A percentile compares a stretch with the other conserved stretches of the same genome.
These are phyloP conservation scores for Phellinidium pouzarii DNA, from an alignment of 1,284 basidiomycete species.

Conservation along the genomic window DNA sequence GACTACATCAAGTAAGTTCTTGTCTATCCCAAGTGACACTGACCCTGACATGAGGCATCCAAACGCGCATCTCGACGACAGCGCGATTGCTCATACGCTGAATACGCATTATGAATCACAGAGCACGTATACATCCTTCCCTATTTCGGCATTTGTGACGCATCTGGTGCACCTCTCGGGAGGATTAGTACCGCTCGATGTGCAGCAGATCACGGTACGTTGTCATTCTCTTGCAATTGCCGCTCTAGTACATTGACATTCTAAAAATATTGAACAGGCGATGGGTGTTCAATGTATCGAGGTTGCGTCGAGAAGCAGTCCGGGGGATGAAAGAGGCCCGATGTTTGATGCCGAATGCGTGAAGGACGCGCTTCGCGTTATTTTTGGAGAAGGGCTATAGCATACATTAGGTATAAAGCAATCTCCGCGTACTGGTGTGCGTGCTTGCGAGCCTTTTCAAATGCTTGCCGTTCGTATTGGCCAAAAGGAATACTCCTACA, in stretches of 20 bases:
- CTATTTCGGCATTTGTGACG: constrained; percentile 71
- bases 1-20: constrained; percentile 71
- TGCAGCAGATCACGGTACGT: constrained; percentile 54
- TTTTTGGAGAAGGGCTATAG: constrained; percentile 28
- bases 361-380: constrained; percentile 39
- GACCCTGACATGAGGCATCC: constrained; percentile 12
- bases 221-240: background rate
- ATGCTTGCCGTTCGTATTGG: too few relatives aligned
- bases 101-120: constrained; percentile 52
- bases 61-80: constrained; percentile 25
- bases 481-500: too few relatives aligned
- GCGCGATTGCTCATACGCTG: constrained; percentile 65
- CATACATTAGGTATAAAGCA: background rate
- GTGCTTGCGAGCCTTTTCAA: too few relatives aligned
- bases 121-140: constrained; percentile 54
- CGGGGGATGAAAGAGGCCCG: constrained; percentile 26
- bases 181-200: constrained; percentile 57
- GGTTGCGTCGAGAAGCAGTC: constrained; percentile 26
- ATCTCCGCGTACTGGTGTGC: background rate
- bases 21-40: constrained; percentile 15
- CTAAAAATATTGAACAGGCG: constrained; percentile 29
- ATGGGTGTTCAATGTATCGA: constrained; percentile 58
- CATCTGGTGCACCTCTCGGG: constrained; percentile 77
- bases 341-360: constrained; percentile 49
- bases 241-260: constrained; percentile 14